Conservation (phyloP, 1,139 yeast species). For the Zygoascus sp. region DNA sequence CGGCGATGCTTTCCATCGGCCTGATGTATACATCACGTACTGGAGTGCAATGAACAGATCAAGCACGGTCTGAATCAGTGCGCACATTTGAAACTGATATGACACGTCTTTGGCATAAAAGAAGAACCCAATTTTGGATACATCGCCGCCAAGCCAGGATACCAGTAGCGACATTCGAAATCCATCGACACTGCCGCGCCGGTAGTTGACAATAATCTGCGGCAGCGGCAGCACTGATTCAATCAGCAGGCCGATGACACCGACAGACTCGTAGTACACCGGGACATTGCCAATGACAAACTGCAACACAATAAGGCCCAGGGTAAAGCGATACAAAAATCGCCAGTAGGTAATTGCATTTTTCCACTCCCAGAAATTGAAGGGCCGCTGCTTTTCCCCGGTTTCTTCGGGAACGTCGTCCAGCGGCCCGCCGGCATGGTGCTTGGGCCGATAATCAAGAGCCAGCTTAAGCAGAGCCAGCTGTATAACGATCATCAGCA, state of each 20-base stretch:
- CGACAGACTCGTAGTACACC: slow-evolving; percentile 55
- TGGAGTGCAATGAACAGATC: slow-evolving; percentile 76
- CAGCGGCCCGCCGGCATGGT: slow-evolving; percentile 19
- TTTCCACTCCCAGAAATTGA: slow-evolving; percentile 83
- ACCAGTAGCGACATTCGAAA: slow-evolving; percentile 69
- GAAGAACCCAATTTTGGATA: slow-evolving; percentile 68
- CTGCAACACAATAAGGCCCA: slow-evolving; percentile 43
- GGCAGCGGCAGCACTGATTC: slow-evolving; percentile 87
- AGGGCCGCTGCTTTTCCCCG: slow-evolving; percentile 41
- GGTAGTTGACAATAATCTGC: slow-evolving; percentile 67
- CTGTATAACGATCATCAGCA: slow-evolving; percentile 76
- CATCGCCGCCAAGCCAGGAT: slow-evolving; percentile 88
- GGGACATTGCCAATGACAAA: slow-evolving; percentile 39
- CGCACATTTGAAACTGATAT: slow-evolving; percentile 66
- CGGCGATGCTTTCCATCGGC: slow-evolving; percentile 22
- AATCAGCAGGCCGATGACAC: slow-evolving; percentile 65
- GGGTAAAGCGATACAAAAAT: slow-evolving; percentile 51
- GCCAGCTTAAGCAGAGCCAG: slow-evolving; percentile 57
- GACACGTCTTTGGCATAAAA: slow-evolving; percentile 60
- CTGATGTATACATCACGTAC: slow-evolving; percentile 38
- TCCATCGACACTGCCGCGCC: slow-evolving; percentile 68
- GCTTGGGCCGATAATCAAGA: slow-evolving; percentile 50
- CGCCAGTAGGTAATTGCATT: slow-evolving; percentile 60
- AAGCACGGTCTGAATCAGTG: slow-evolving; percentile 71
- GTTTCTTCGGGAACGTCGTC: slow-evolving; percentile 10